Conservation (phyloP, 495 filamentous ascomycete species). For the Talaromyces proteolyticus region DNA sequence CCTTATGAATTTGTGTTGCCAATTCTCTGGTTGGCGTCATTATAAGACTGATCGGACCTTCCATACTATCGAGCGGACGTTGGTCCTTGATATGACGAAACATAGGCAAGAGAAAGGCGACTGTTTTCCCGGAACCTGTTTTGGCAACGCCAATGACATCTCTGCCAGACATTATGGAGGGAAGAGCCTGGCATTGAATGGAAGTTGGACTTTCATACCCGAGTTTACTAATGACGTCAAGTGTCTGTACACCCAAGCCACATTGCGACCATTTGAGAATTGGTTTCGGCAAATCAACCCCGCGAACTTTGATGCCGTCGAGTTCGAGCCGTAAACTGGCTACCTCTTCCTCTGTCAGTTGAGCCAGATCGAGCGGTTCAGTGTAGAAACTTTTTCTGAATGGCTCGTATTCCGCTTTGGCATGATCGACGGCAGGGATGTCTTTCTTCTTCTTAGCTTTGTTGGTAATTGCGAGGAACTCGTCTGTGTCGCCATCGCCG, state of each 20-base stretch:
- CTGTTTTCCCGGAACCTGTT: slow-evolving; percentile 98
- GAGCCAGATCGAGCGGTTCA: slow-evolving; percentile 75
- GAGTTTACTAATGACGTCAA: slow-evolving; percentile 80
- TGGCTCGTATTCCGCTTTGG: slow-evolving; percentile 74
- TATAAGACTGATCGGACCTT: slow-evolving; percentile 83
- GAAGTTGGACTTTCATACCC: slow-evolving; percentile 87
- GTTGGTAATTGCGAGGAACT: slow-evolving; percentile 79
- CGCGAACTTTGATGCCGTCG: slow-evolving; percentile 90
- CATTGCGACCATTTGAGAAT: slow-evolving; percentile 97
- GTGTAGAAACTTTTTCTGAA: slow-evolving; percentile 94
- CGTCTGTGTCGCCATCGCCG: slow-evolving; percentile 64
- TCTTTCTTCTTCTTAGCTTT: slow-evolving; percentile 96
- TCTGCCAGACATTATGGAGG: slow-evolving; percentile 90
- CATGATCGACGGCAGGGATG: slow-evolving; percentile 77
- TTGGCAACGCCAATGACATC: slow-evolving; percentile 97
- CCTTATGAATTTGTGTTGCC: slow-evolving; percentile 88
- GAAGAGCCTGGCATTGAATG: slow-evolving; percentile 93
- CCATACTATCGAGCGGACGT: slow-evolving; percentile 68
- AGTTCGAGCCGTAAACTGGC: slow-evolving; percentile 77
- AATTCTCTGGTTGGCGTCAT: slow-evolving; percentile 95
- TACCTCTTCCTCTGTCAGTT: slow-evolving; percentile 83
- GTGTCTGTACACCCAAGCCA: slow-evolving; percentile 75
- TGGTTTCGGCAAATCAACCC: slow-evolving; percentile 82
- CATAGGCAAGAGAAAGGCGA: slow-evolving; percentile 92
- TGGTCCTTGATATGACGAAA: slow-evolving; percentile 98